phyloP scores from a whole-genome alignment of 805 yeast genomes.

The Kluyveromyces lactis region DNA sequence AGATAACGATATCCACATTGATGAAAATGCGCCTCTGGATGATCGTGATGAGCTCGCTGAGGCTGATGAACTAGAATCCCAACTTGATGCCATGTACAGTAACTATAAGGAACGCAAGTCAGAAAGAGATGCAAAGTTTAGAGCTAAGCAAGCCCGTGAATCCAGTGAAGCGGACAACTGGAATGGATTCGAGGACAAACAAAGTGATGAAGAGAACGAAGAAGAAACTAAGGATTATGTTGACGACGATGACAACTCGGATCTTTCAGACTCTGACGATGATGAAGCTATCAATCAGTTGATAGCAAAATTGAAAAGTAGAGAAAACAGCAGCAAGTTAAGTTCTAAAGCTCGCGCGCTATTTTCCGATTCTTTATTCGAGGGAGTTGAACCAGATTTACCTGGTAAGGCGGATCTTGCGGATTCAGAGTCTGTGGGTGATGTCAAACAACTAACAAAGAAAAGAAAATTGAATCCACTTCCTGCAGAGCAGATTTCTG shows the following conservation, averaged over 20 bases:
- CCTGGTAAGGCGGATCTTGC: constrained; percentile 13
- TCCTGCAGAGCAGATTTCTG: constrained; percentile 8
- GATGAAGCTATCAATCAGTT: constrained; percentile 59
- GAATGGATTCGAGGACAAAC: constrained; percentile 60
- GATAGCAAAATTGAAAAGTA: constrained; percentile 47
- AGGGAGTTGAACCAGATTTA: constrained; percentile 36
- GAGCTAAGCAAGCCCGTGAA: constrained; percentile 67
- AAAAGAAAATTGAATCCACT: constrained; percentile 13
- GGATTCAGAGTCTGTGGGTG: constrained; percentile 17
- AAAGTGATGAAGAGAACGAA: constrained; percentile 25
- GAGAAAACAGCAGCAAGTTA: constrained; percentile 32
- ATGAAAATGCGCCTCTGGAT: constrained; percentile 31
- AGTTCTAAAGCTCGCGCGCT: constrained; percentile 37
- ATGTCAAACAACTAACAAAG: constrained; percentile 9
- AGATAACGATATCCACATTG: constrained; percentile 52
- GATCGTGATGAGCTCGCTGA: constrained; percentile 38
- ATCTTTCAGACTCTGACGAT: constrained; percentile 55
- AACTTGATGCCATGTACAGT: constrained; percentile 75
- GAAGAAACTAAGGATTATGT: constrained; percentile 35
- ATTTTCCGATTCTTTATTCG: constrained; percentile 48
- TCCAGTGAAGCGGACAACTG: constrained; percentile 69
- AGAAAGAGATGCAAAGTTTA: constrained; percentile 59
- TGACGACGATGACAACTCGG: constrained; percentile 35
- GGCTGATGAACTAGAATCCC: constrained; percentile 64
- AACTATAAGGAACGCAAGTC: constrained; percentile 58